Percentiles rank a stretch among this genome's conserved stretches.
phyloP scores from a whole-genome alignment of 371 early-diverging fungal species.

The Quaeritorhiza haematococci region DNA sequence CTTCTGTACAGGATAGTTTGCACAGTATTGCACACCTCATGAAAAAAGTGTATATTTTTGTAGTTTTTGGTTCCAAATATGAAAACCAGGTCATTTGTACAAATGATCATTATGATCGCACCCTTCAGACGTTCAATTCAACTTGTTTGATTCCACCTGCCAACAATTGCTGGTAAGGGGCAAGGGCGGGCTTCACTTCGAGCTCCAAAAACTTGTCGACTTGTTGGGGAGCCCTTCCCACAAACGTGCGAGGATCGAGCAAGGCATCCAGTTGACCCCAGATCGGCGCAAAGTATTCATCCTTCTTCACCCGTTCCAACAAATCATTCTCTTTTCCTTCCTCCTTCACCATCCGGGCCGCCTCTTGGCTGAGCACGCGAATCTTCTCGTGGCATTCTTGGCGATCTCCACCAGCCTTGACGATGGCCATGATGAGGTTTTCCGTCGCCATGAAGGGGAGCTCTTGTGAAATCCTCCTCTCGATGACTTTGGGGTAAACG shows the following conservation, averaged over 20 bases:
- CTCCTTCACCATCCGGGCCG: constrained; percentile 85
- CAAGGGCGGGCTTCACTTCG: constrained; percentile 82
- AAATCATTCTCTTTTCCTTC: constrained; percentile 92
- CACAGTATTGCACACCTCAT: too few species aligned
- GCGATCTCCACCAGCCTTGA: constrained; percentile 87
- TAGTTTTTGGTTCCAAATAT: too few species aligned
- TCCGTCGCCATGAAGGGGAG: constrained; percentile 99
- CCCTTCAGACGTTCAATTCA: constrained; percentile 21
- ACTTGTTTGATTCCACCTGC: constrained; percentile 33
- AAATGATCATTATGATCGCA: too few species aligned
- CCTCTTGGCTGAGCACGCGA: constrained; percentile 91
- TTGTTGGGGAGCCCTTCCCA: constrained; percentile 93
- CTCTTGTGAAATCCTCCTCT: constrained; percentile 85
- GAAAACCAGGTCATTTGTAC: too few species aligned
- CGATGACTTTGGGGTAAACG: constrained; percentile 94
- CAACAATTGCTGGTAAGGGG: constrained; percentile 59
- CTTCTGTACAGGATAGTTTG: too few species aligned
- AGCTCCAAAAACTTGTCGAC: constrained; percentile 77
- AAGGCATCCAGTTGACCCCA: constrained; percentile 68
- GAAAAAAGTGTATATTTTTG: too few species aligned
- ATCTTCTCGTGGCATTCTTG: constrained; percentile 96
- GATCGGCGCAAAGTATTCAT: constrained; percentile 85
- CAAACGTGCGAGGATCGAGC: constrained; percentile 87
- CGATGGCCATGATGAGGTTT: constrained; percentile 98
- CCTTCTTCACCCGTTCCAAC: constrained; percentile 79